Evolutionary conservation across 306 rosid species (phyloP).

Genomic region (Urtica urens): DNA sequence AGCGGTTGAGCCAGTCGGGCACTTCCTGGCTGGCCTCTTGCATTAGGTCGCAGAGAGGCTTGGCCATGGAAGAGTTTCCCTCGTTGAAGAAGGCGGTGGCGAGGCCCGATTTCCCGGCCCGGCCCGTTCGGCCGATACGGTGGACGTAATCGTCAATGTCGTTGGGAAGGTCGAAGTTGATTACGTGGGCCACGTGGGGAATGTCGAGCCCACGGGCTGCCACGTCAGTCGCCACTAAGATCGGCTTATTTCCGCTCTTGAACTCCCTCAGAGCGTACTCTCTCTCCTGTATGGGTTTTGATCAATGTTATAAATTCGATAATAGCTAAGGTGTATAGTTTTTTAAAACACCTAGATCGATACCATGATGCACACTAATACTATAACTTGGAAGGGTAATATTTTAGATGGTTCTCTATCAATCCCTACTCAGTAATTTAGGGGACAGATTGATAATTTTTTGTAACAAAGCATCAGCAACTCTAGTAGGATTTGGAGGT

Average conservation of each 20-base stretch:
- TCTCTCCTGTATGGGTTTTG: constrained; percentile 63
- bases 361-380: neutral
- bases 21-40: constrained; percentile 81
- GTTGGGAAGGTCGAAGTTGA: constrained; percentile 70
- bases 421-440: too few species aligned
- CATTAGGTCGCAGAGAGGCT: constrained; percentile 66
- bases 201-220: constrained; percentile 87
- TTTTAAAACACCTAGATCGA: neutral
- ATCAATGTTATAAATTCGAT: too few species aligned
- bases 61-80: constrained; percentile 43
- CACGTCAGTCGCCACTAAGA: constrained; percentile 78
- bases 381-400: too few species aligned
- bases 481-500: too few species aligned
- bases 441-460: too few species aligned
- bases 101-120: constrained; percentile 71
- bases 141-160: constrained; percentile 79
- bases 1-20: constrained; percentile 67
- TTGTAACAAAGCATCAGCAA: too few species aligned
- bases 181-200: constrained; percentile 70
- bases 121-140: constrained; percentile 75
- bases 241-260: constrained; percentile 67
- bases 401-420: too few species aligned
- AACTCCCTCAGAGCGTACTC: constrained; percentile 63
- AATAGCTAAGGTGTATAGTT: too few species aligned
- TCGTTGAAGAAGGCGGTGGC: constrained; percentile 81